These are phyloP conservation scores for barley (Hordeum vulgare) DNA, from an alignment of 176 grass and related monocot genomes.

Conservation along the genomic window DNA sequence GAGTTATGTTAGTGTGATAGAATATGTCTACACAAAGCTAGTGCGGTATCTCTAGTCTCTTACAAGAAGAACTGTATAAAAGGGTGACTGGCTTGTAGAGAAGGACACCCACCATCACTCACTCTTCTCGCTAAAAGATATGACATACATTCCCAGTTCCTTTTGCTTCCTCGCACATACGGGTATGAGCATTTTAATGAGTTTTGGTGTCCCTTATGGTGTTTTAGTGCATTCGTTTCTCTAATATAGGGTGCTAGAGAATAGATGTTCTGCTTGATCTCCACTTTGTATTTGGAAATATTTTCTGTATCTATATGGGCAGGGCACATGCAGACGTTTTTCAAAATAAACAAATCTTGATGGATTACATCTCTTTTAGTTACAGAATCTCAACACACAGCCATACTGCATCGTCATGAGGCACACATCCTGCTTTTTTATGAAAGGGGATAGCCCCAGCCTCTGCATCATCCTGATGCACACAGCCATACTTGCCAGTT, in stretches of 20 bases:
- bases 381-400: not conserved
- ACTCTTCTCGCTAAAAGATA: constrained; percentile 7
- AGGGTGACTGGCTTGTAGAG: not conserved
- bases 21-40: not conserved
- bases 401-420: too few relatives aligned
- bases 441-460: too few relatives aligned
- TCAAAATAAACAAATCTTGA: not conserved
- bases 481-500: not conserved
- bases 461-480: too few relatives aligned
- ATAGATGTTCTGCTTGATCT: constrained; percentile 4
- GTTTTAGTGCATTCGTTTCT: not conserved
- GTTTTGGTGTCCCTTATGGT: constrained; percentile 15
- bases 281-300: not conserved
- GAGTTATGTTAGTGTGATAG: not conserved
- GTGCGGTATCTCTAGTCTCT: not conserved
- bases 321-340: not conserved
- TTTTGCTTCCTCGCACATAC: constrained; percentile 5
- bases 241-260: not conserved
- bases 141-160: not conserved
- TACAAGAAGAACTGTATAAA: constrained; percentile 8
- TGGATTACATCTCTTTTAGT: not conserved
- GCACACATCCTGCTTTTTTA: too few relatives aligned
- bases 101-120: not conserved
- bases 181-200: not conserved
- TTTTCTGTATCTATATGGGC: not conserved